A percentile compares a stretch with the other conserved stretches of the same genome.
Conservation (phyloP, 495 filamentous ascomycete species). For the Aspergillus baeticus region DNA sequence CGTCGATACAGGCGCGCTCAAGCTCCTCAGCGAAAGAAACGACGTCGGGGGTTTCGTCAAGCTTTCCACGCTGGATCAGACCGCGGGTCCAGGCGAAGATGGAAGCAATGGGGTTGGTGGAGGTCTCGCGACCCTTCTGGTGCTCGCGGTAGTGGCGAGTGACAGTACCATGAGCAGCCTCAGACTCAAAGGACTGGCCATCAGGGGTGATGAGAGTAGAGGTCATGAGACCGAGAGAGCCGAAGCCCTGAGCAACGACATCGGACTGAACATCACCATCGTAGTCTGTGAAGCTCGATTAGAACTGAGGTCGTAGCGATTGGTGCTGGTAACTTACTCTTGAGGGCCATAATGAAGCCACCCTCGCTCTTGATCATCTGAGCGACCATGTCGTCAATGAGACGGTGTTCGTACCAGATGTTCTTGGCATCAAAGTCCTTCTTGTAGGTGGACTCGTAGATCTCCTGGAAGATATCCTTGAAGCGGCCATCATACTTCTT, state of each 20-base stretch:
- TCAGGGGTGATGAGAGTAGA: conserved; percentile 94
- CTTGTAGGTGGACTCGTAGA: conserved; percentile 86
- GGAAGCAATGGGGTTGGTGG: conserved; percentile 96
- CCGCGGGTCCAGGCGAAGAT: conserved; percentile 99
- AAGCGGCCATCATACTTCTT: conserved; percentile 98
- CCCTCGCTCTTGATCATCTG: conserved; percentile 99
- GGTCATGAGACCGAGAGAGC: conserved; percentile 97
- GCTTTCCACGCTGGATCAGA: conserved; percentile 83
- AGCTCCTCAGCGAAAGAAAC: conserved; percentile 85
- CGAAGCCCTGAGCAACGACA: conserved; percentile 96
- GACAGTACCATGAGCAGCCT: conserved; percentile 97
- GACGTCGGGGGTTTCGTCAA: conserved; percentile 86
- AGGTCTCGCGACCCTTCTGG: conserved; percentile 94
- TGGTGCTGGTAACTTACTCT: conserved; percentile 61
- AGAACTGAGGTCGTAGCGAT: not conserved
- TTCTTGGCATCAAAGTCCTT: conserved; percentile 82
- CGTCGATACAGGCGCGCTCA: conserved; percentile 92
- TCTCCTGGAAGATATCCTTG: conserved; percentile 99
- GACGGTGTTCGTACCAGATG: conserved; percentile 98
- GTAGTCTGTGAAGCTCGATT: conserved; percentile 67
- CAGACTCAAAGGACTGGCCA: conserved; percentile 93
- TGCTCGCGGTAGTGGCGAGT: conserved; percentile 98
- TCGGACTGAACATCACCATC: conserved; percentile 99
- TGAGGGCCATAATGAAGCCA: conserved; percentile 94
- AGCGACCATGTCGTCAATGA: conserved; percentile 99